Evolutionary conservation across 192 early-diverging fungal species (phyloP).

Genomic region (Entomortierella chlamydospora): DNA sequence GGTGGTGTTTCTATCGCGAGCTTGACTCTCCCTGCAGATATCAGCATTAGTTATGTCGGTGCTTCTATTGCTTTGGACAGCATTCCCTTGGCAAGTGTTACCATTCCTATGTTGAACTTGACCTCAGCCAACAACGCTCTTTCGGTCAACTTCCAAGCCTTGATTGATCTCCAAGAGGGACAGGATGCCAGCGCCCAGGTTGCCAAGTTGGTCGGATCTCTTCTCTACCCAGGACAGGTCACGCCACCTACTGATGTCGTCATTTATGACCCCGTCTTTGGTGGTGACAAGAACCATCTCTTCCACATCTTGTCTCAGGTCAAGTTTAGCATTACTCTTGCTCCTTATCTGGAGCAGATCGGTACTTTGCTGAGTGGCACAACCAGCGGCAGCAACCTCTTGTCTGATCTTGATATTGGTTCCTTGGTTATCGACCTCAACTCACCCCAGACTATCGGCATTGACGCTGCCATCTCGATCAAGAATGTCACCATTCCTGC

Average conservation of each 20-base stretch:
- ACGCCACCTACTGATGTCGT: slow-evolving; percentile 41
- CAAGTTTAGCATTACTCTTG: slow-evolving; percentile 40
- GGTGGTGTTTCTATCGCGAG: slow-evolving; percentile 35
- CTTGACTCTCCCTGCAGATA: slow-evolving; percentile 42
- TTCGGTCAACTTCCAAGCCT: slow-evolving; percentile 33
- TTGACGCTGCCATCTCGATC: slow-evolving; percentile 29
- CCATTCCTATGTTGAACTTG: slow-evolving; percentile 25
- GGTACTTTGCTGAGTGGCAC: slow-evolving; percentile 19
- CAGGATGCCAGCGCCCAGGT: slow-evolving; percentile 32
- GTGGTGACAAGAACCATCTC: slow-evolving; percentile 47
- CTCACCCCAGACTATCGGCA: slow-evolving; percentile 43
- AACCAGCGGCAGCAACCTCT: slow-evolving; percentile 7
- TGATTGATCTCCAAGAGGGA: slow-evolving; percentile 35
- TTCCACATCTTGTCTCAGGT: slow-evolving; percentile 49
- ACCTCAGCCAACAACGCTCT: slow-evolving; percentile 37
- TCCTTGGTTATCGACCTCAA: slow-evolving; percentile 37
- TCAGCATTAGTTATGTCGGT: slow-evolving; percentile 49
- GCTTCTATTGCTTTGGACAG: slow-evolving; percentile 38
- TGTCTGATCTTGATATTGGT: slow-evolving; percentile 34
- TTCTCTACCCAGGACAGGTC: slow-evolving; percentile 49
- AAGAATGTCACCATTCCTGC: slow-evolving; percentile 48
- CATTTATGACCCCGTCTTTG: slow-evolving; percentile 53
- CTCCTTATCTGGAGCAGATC: slow-evolving; percentile 42
- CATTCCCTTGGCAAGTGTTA: slow-evolving; percentile 34
- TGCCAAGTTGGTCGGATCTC: slow-evolving; percentile 36